Evolutionary conservation across 116 monocot genomes (phyloP), one percentile per base, ranked within the genome.

Genomic region (Zostera marina): DNA sequence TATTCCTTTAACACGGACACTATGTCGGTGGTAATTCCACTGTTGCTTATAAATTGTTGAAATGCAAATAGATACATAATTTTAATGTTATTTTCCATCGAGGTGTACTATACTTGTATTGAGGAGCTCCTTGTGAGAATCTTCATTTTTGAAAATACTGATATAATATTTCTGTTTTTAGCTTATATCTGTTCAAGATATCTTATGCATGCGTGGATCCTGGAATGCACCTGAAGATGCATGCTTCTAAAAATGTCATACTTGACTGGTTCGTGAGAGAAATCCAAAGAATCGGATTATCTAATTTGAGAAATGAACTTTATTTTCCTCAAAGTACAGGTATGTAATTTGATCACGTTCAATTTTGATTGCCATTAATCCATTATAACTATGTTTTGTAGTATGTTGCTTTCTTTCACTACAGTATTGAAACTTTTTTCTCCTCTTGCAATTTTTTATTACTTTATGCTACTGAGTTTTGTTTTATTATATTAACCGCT

Each of bases 1-100:
- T n/a, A n/a, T n/a, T n/a, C n/a, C n/a, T n/a, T n/a, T 8, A 93
- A 88, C 68, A 93, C 93, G 24, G 84, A 88, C 79, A 73, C 84
- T 39, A 79, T 84, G 71, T 81, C 88, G 67, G 84, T 93, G 84
- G 93, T 88, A 88, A 45, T 65, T 62, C 43, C 32, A 22, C 1
- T 47, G 20, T 15, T 17, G 16, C 58, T 13, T 41, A 58, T 7
- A 39, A 41, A 58, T 32, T 32, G 0, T 32, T 2, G 5, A 32
- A 32, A 32, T 32, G 5, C 32, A 32, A 32, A 32, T 32, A 32
- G 32, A 32, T 3, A 32, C 32, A 0, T 32, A 32, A 3, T 32
- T 32, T 32, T 32, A 32, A 32, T 32, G 32, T 32, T 2, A 5
- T 32, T 32, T 32, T 32, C 32, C 32, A 48, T 49, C 19, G 20